Evolutionary conservation across 331 rosid species (phyloP), one percentile per base, ranked within the genome.

Genomic region (Cydonia oblonga): DNA sequence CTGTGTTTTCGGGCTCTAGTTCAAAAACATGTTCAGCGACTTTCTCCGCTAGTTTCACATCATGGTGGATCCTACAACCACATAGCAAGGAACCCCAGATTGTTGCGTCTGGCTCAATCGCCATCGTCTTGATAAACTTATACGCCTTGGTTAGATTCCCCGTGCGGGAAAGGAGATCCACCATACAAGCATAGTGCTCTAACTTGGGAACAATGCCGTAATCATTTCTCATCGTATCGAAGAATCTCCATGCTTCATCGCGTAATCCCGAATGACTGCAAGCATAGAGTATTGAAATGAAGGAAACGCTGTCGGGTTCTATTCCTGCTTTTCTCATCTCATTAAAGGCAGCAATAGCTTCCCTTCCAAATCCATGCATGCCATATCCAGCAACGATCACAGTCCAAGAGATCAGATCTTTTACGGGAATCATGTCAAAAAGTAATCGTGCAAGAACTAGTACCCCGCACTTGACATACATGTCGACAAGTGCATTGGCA

Each of bases 211-310:
- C 87, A 10, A 91, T 83, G 38, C 66, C 49, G 68, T 57, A 84
- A 76, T 87, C 86, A 14, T 68, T 73, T 85, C 56, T 87, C 96
- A 87, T 89, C 30, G 65, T 80, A 58, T 81, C 33, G 68, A 81
- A 91, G 79, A 89, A 81, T 28, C 66, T 77, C 96, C 87, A 84
- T 66, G 96, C 96, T 77, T 91, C 93, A 38, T 86, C 81, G 69
- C 86, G 51, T 71, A 91, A 84, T 77, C 96, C 96, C 42, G 96
- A 89, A 83, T 91, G 96, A 82, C 90, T 86, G 79, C 97, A 91
- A 74, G 96, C 90, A 71, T 81, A 84, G 68, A 91, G 90, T 58
- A 91, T 83, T 40, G 90, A 84, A 78, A 83, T 73, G 84, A 89
- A 87, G 76, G 88, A 87, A 30, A 87, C 56, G 69, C 85, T 81